phyloP scores from a whole-genome alignment of 495 filamentous ascomycete genomes.

The Alectoria sarmentosa region DNA sequence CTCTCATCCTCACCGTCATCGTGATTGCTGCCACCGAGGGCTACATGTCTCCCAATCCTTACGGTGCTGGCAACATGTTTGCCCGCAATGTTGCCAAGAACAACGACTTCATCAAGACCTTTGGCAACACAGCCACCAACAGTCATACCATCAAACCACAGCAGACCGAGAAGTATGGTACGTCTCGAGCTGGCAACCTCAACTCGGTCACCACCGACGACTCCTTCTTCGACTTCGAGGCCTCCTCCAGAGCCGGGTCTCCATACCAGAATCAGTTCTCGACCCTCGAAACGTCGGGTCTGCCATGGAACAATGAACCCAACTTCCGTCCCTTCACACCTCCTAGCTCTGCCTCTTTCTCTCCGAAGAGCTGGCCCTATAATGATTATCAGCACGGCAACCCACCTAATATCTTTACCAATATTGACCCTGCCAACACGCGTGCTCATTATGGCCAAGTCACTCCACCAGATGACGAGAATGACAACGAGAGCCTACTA shows the following conservation, averaged over 20 bases:
- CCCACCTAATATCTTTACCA: slow-evolving; percentile 22
- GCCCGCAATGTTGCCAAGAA: slow-evolving; percentile 8
- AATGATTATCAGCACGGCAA: slow-evolving; percentile 8
- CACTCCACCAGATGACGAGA: slow-evolving; percentile 25
- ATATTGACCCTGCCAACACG: slow-evolving; percentile 16
- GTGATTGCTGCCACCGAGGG: slow-evolving; percentile 2
- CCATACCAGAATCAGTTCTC: slow-evolving; percentile 11
- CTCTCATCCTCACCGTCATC: background rate
- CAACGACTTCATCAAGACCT: slow-evolving; percentile 14
- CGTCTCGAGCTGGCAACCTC: background rate
- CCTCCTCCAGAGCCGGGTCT: slow-evolving; percentile 11
- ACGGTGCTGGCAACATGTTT: slow-evolving; percentile 12
- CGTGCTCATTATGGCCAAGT: slow-evolving; percentile 25
- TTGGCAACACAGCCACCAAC: slow-evolving; percentile 8
- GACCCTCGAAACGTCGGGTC: slow-evolving; percentile 7
- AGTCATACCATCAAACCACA: slow-evolving; percentile 8
- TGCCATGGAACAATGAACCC: slow-evolving; percentile 12
- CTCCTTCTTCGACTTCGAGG: slow-evolving; percentile 23
- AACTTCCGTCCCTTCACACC: slow-evolving; percentile 20
- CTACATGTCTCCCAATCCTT: slow-evolving; percentile 1
- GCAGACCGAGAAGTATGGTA: slow-evolving; percentile 5
- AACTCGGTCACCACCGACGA: slow-evolving; percentile 12
- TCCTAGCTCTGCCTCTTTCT: slow-evolving; percentile 19
- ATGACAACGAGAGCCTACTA: slow-evolving; percentile 17
- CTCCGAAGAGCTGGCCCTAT: slow-evolving; percentile 20